Percentiles rank a stretch among this genome's conserved stretches.
These are phyloP conservation scores for Vanrija humicola DNA, from an alignment of 1,284 basidiomycete species.

Conservation along the genomic window DNA sequence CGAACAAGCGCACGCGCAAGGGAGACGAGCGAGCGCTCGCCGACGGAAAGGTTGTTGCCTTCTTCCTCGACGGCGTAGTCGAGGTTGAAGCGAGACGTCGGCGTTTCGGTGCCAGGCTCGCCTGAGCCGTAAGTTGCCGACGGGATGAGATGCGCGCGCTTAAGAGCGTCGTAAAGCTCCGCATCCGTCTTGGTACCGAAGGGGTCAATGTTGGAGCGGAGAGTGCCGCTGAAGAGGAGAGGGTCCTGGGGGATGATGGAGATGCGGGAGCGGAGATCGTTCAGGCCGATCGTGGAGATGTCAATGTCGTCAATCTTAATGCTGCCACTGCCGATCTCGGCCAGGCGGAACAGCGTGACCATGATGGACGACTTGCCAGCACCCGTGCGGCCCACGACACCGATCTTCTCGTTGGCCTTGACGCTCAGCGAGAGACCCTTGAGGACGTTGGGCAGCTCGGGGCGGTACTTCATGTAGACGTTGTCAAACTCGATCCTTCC, in stretches of 20 bases:
- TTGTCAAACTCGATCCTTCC: constrained; percentile 49
- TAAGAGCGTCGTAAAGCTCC: constrained; percentile 74
- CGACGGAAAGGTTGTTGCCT: constrained; percentile 69
- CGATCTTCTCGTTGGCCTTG: constrained; percentile 54
- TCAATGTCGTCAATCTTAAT: constrained; percentile 52
- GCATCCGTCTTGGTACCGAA: constrained; percentile 70
- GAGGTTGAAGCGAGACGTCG: constrained; percentile 61
- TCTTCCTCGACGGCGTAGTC: constrained; percentile 81
- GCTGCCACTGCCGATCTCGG: constrained; percentile 48
- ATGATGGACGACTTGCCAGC: constrained; percentile 60
- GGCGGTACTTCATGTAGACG: constrained; percentile 52
- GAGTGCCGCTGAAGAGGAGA: constrained; percentile 57
- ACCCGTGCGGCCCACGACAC: constrained; percentile 53
- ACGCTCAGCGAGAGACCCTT: constrained; percentile 59
- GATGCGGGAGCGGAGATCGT: constrained; percentile 51
- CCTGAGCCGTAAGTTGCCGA: constrained; percentile 15
- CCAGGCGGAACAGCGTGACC: constrained; percentile 54
- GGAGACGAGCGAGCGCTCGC: constrained; percentile 63
- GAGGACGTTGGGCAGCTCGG: constrained; percentile 53
- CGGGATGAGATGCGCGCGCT: constrained; percentile 66
- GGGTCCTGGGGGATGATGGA: constrained; percentile 84
- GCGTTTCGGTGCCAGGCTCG: constrained; percentile 23
- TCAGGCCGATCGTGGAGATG: constrained; percentile 53
- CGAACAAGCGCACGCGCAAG: constrained; percentile 65
- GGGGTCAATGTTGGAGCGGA: constrained; percentile 65